Evolutionary conservation across 2,329 filamentous ascomycete species (phyloP).

Genomic region (Cladosporium sp.): DNA sequence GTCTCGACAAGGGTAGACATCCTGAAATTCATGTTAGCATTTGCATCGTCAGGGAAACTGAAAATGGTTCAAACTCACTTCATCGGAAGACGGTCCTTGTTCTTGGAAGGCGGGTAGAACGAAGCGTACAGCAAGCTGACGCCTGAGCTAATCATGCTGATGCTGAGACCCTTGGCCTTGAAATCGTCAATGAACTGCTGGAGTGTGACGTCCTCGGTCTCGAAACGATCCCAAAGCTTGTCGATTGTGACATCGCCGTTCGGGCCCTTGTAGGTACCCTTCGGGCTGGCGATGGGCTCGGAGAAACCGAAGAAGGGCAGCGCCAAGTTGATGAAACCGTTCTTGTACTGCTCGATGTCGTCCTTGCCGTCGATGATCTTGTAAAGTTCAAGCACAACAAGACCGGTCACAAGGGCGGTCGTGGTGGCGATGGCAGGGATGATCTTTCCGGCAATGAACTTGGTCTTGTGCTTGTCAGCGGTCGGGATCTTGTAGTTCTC

Average conservation of each 20-base stretch:
- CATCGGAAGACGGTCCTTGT: slow-evolving; percentile 75
- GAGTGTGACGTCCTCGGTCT: slow-evolving; percentile 80
- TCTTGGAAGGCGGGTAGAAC: slow-evolving; percentile 79
- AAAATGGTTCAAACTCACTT: slow-evolving; percentile 47
- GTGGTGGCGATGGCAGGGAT: slow-evolving; percentile 98
- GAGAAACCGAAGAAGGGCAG: slow-evolving; percentile 98
- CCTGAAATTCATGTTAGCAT: slow-evolving; percentile 45
- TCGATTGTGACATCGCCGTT: slow-evolving; percentile 78
- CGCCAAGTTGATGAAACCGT: slow-evolving; percentile 94
- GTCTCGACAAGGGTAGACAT: slow-evolving; percentile 82
- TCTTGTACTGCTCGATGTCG: slow-evolving; percentile 99
- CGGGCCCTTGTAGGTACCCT: slow-evolving; percentile 80
- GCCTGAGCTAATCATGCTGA: slow-evolving; percentile 95
- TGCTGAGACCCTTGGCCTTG: slow-evolving; percentile 69
- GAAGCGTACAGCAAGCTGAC: slow-evolving; percentile 90
- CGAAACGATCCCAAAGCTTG: slow-evolving; percentile 97
- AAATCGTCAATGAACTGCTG: slow-evolving; percentile 80
- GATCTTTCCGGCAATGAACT: slow-evolving; percentile 99
- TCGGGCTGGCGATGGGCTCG: slow-evolving; percentile 89
- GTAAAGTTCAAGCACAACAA: slow-evolving; percentile 89
- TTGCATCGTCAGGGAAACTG: neutral
- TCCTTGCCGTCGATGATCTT: slow-evolving; percentile 94
- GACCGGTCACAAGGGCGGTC: slow-evolving; percentile 87
- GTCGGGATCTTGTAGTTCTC: slow-evolving; percentile 96
- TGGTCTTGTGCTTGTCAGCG: slow-evolving; percentile 94